Evolutionary conservation across 768 basidiomycete species (phyloP).

Genomic region (Boletus subparvulus): DNA sequence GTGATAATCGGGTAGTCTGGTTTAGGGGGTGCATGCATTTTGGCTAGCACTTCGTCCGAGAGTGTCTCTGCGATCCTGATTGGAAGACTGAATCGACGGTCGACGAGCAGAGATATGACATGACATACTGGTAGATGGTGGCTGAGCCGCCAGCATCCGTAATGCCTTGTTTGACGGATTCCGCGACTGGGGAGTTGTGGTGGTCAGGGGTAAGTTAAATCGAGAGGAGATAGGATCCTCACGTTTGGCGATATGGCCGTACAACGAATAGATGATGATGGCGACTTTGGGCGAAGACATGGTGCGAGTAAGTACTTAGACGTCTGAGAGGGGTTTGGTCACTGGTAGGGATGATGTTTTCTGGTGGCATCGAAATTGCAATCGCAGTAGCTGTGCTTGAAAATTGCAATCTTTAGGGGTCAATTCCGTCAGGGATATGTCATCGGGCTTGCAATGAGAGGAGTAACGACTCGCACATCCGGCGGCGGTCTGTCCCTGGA

Average conservation of each 20-base stretch:
- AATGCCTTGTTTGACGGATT: conserved; percentile 47
- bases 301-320: conserved; percentile 1
- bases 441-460: neutral
- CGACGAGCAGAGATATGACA: neutral
- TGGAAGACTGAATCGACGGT: neutral
- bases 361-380: neutral
- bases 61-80: conserved; percentile 81
- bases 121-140: conserved; percentile 54
- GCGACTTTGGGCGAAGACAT: conserved; percentile 59
- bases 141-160: conserved; percentile 48
- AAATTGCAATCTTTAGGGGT: conserved; percentile 10
- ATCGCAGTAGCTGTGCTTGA: neutral
- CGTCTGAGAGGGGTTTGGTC: neutral
- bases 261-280: conserved; percentile 72
- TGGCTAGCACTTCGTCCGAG: conserved; percentile 57
- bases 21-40: conserved; percentile 73
- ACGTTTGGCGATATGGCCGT: conserved; percentile 72
- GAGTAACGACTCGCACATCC: neutral
- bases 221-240: conserved; percentile 23
- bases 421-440: conserved; percentile 1
- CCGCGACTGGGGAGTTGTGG: conserved; percentile 51
- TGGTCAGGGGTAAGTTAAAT: neutral
- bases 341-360: neutral
- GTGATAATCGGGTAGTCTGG: conserved; percentile 67
- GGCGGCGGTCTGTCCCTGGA: neutral